These are phyloP conservation scores for Rhypophila decipiens DNA, from an alignment of 495 filamentous ascomycete species.

Conservation along the genomic window DNA sequence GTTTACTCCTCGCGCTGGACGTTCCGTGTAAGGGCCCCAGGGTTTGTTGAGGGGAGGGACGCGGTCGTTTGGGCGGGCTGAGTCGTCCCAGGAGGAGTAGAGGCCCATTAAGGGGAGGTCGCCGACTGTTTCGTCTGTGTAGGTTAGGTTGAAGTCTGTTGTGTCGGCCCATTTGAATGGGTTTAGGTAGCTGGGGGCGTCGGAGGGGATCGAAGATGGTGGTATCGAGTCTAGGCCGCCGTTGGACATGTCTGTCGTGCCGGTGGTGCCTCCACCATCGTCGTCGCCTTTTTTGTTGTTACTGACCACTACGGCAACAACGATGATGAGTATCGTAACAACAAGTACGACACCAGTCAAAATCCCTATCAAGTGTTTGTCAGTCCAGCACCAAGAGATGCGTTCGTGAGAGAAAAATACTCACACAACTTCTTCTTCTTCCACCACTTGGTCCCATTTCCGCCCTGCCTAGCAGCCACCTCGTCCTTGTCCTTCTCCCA, in stretches of 20 bases:
- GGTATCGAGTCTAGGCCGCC: constrained; percentile 55
- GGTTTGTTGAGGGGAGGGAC: constrained; percentile 69
- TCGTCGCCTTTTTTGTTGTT: constrained; percentile 48
- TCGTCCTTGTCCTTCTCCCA: constrained; percentile 33
- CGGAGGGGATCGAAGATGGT: constrained; percentile 56
- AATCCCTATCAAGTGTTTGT: constrained; percentile 36
- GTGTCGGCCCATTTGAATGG: constrained; percentile 94
- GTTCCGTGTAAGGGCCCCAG: constrained; percentile 69
- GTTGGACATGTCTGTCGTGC: constrained; percentile 21
- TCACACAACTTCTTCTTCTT: constrained; percentile 46
- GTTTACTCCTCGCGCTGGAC: constrained; percentile 84
- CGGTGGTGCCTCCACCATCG: constrained; percentile 10
- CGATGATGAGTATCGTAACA: constrained; percentile 65
- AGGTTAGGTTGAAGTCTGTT: constrained; percentile 87
- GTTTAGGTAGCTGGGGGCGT: constrained; percentile 73
- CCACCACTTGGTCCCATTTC: constrained; percentile 9
- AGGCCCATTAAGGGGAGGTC: constrained; percentile 87
- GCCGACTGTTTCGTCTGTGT: constrained; percentile 78
- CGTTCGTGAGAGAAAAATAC: constrained; percentile 6
- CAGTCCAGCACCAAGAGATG: neutral
- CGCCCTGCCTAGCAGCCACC: constrained; percentile 7
- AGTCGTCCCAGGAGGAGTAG: constrained; percentile 81
- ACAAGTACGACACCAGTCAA: constrained; percentile 46
- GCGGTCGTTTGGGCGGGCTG: constrained; percentile 64
- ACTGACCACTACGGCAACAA: constrained; percentile 63